phyloP scores from a whole-genome alignment of 441 rosid species.

The Aquilaria agallochum region DNA sequence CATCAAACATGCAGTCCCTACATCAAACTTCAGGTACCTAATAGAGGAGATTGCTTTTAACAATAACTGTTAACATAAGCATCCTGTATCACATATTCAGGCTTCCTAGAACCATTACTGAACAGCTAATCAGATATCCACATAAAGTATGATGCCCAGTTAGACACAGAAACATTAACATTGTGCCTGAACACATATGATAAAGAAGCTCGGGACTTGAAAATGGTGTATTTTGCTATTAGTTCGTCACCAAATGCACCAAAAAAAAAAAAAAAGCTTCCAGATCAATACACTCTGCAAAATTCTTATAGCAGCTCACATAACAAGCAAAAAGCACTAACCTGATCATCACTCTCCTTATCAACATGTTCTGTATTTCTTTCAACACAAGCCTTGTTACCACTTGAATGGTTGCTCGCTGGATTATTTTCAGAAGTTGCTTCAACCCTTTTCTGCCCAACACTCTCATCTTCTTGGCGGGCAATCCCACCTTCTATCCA shows the following conservation, averaged over 20 bases:
- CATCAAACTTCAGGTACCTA: slow-evolving; percentile 19
- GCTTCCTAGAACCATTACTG: slow-evolving; percentile 5
- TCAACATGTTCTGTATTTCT: slow-evolving; percentile 38
- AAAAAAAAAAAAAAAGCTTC: no score
- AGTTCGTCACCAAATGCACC: no score
- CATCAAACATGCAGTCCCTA: slow-evolving; percentile 26
- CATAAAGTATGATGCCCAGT: slow-evolving; percentile 2
- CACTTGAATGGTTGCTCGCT: slow-evolving; percentile 46
- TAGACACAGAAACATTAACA: background rate
- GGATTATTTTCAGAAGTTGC: slow-evolving; percentile 72
- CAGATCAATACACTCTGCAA: no score
- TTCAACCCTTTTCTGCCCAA: slow-evolving; percentile 67
- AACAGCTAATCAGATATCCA: background rate
- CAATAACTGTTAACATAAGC: slow-evolving; percentile 11
- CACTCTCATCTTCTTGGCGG: slow-evolving; percentile 48
- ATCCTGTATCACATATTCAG: slow-evolving; percentile 6
- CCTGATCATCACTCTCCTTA: slow-evolving; percentile 75
- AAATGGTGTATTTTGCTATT: no score
- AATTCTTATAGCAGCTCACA: background rate
- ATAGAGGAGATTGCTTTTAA: slow-evolving; percentile 18
- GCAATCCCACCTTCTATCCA: slow-evolving; percentile 36
- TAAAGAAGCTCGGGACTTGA: no score
- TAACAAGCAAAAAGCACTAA: slow-evolving; percentile 23
- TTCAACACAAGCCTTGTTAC: slow-evolving; percentile 30
- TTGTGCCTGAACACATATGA: background rate